These are phyloP conservation scores for Pouteria glomerata DNA, from an alignment of 148 eudicot species.

Conservation along the genomic window DNA sequence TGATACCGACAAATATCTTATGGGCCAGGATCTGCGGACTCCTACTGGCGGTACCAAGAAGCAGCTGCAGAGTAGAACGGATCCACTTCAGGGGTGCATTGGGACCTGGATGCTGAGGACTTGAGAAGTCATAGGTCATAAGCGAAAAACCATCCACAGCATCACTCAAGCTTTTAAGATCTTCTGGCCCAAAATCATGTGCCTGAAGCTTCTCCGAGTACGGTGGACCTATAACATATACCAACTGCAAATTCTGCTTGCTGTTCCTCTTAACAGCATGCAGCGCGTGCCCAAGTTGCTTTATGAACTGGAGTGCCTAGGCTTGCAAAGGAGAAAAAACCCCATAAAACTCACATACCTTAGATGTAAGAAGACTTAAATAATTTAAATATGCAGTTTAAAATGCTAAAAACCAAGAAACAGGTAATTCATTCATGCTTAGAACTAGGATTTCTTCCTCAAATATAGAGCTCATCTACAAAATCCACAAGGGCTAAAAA, in stretches of 20 bases:
- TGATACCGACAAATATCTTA: slow-evolving; percentile 82
- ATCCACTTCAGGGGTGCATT: slow-evolving; percentile 96
- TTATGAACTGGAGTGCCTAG: slow-evolving; percentile 79
- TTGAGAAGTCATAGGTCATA: slow-evolving; percentile 96
- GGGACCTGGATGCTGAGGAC: slow-evolving; percentile 86
- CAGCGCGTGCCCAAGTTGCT: slow-evolving; percentile 75
- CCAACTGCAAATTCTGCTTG: slow-evolving; percentile 46
- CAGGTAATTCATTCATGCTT: not conserved
- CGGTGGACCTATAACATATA: slow-evolving; percentile 94
- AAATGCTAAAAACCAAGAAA: slow-evolving; percentile 7
- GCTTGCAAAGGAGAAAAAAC: slow-evolving; percentile 21
- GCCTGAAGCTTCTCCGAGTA: slow-evolving; percentile 53
- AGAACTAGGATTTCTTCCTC: too few relatives aligned
- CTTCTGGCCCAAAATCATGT: slow-evolving; percentile 92
- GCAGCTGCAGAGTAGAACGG: slow-evolving; percentile 47
- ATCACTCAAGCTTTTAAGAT: slow-evolving; percentile 61
- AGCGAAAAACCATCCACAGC: slow-evolving; percentile 92
- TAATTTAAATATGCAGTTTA: not conserved
- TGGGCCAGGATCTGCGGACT: slow-evolving; percentile 37
- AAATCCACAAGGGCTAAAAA: too few relatives aligned
- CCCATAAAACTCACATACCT: not conserved
- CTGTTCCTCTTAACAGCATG: slow-evolving; percentile 45
- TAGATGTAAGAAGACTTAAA: not conserved
- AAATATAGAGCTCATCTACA: too few relatives aligned
- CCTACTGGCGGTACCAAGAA: slow-evolving; percentile 34